Base-by-base conservation (phyloP, 2,329 filamentous ascomycete genomes). In the Aspergillus sergii region DNA sequence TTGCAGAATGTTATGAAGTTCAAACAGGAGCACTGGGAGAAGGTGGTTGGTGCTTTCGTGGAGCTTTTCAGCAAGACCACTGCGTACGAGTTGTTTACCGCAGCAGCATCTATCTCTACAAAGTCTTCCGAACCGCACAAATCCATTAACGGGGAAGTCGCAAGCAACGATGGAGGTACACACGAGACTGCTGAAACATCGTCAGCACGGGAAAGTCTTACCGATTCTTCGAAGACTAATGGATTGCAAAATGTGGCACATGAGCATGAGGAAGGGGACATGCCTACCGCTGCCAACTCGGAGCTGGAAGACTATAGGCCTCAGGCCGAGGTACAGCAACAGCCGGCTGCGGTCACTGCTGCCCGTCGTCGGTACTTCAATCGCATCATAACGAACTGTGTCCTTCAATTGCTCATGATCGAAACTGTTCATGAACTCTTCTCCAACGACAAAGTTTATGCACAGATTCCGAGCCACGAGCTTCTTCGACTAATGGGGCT, bases 341-440 rank as follows among this genome's bases (percentile, higher is more conserved):
- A 96, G 64, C 93, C 94, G 0, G 86, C 97, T 7, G 91, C 96
- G 1, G 94, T 99, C 6, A 98, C 95, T 1, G 93, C 93, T 2
- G 93, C 95, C 0, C 91, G 95, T 30, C 88, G 95, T 41, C 91
- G 94, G 58, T 97, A 97, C 83, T 99, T 99, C 85, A 99, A 99
- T 81, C 92, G 94, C 70, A 99, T 99, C 78, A 99, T 99, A 78
- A 97, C 94, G 16, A 94, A 96, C 69, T 99, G 95, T 76, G 96
- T 99, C 4, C 84, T 99, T 10, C 96, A 99, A 78, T 87, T 99
- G 2, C 88, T 99, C 67, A 99, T 99, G 93, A 99, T 99, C 71
- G 96, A 99, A 78, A 99, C 96, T 0, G 96, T 99, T 48, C 96
- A 96, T 73, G 96, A 99, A 78, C 88, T 99, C 56, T 99, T 99